phyloP scores from a whole-genome alignment of 805 yeast genomes.

The Hanseniaspora lachancei region DNA sequence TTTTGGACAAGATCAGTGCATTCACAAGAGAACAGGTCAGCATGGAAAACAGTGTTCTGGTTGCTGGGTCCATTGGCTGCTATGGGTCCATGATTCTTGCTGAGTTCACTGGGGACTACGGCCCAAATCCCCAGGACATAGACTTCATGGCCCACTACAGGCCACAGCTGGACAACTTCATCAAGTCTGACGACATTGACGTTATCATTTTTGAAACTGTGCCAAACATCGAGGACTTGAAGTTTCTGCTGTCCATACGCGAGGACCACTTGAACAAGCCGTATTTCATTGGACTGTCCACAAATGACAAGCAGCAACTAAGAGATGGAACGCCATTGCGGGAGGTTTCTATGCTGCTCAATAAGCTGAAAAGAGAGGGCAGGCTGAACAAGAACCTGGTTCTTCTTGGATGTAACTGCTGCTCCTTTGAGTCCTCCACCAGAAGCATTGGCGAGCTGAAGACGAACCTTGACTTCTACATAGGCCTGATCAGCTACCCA shows the following conservation, averaged over 20 bases:
- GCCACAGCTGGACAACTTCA: constrained; percentile 37
- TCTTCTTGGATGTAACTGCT: constrained; percentile 54
- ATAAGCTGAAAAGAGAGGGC: not conserved
- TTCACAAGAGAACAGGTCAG: constrained; percentile 15
- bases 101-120: constrained; percentile 63
- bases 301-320: constrained; percentile 27
- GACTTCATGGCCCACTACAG: constrained; percentile 25
- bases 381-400: constrained; percentile 5
- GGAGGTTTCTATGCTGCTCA: not conserved
- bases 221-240: constrained; percentile 47
- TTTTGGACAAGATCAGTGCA: constrained; percentile 18
- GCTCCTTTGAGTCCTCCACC: constrained; percentile 24
- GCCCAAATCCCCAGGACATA: constrained; percentile 19
- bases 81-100: constrained; percentile 20
- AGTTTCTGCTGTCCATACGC: constrained; percentile 32
- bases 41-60: not conserved
- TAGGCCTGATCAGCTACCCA: constrained; percentile 36
- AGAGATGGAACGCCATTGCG: constrained; percentile 39
- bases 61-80: constrained; percentile 56
- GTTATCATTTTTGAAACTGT: constrained; percentile 59
- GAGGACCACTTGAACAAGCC: constrained; percentile 31
- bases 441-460: not conserved
- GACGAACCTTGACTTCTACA: not conserved
- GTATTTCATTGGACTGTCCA: constrained; percentile 35
- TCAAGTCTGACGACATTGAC: constrained; percentile 36